These are phyloP conservation scores for Aschersonia sp. DNA, from an alignment of 2,329 filamentous ascomycete species.

Conservation along the genomic window DNA sequence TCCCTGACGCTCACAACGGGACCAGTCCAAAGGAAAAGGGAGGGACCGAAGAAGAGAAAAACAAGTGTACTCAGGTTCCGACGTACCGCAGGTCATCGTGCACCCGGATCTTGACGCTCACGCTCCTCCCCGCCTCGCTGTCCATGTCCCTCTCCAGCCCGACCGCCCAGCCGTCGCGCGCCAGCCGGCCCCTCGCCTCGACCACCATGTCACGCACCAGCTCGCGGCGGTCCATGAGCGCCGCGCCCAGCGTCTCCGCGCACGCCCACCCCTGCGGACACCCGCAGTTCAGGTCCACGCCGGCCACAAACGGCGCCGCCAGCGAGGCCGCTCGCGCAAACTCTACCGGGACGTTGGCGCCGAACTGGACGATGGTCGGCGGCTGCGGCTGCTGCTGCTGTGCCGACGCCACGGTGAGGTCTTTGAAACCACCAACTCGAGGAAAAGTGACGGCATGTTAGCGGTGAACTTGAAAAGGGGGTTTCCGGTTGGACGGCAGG, in stretches of 20 bases:
- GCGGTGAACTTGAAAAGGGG: too few relatives aligned
- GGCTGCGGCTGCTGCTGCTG: slow-evolving; percentile 25
- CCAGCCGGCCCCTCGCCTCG: slow-evolving; percentile 37
- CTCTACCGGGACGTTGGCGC: slow-evolving; percentile 45
- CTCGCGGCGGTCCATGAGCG: slow-evolving; percentile 50
- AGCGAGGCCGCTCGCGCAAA: slow-evolving; percentile 47
- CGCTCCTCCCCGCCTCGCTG: slow-evolving; percentile 33
- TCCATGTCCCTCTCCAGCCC: slow-evolving; percentile 26
- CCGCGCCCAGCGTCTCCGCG: slow-evolving; percentile 50
- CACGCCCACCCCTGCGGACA: slow-evolving; percentile 63
- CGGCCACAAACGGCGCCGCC: slow-evolving; percentile 44
- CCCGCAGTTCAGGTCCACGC: slow-evolving; percentile 58
- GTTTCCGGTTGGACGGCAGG: too few relatives aligned
- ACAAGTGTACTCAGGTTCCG: too few relatives aligned
- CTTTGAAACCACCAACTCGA: slow-evolving; percentile 12
- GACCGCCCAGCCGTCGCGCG: slow-evolving; percentile 37
- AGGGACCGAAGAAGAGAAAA: too few relatives aligned
- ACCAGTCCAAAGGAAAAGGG: too few relatives aligned
- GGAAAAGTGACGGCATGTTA: too few relatives aligned
- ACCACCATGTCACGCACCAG: slow-evolving; percentile 52
- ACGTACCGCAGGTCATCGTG: slow-evolving; percentile 44
- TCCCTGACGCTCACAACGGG: too few relatives aligned
- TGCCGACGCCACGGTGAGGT: slow-evolving; percentile 40
- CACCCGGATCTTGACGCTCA: slow-evolving; percentile 58
- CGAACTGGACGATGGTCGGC: slow-evolving; percentile 54